Base-by-base conservation (phyloP, 768 basidiomycete species). In the Roridomyces roridus region DNA sequence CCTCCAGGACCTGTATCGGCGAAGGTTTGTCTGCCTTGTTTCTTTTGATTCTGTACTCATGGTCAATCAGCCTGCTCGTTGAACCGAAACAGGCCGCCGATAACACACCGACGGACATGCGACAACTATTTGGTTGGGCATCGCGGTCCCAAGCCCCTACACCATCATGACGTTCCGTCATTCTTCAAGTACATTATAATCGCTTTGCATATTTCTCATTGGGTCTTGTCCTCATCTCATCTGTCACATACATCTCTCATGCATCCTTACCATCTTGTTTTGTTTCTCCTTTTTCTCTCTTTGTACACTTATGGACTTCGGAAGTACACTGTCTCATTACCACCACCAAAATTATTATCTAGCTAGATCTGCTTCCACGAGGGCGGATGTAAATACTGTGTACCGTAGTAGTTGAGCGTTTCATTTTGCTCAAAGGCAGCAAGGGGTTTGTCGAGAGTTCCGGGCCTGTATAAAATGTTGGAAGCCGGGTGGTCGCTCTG, bases 21-120 rank as follows among this genome's bases (percentile, higher is more conserved):
- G 92, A 67, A 93, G 91, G 91, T 90, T 64, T 35, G 83, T 69
- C n/a, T 40, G 14, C 31, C 23, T 51, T 55, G 6, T 31, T 46
- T 39, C 39, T 52, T 63, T 39, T 41, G 60, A 31, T 52, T 54
- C 17, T 20, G 40, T 35, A 41, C 23, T 29, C 25, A 24, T 24
- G 40, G 46, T 24, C 55, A 40, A 57, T 28, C 47, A 92, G 91
- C 77, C 78, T 93, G 50, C 80, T 92, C 57, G 88, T 94, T 55
- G 92, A 94, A 70, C 92, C 92, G 43, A 89, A 83, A 67, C 91
- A 92, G 57, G 80, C 89, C 9, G 88, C 88, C 35, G 92, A 94
- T 69, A 76, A 77, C 34, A 81, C 85, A 23, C 85, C 83, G 39
- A 70, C 74, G 21, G 76, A 92, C 65, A 82, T 91, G 79, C 87